Percentiles rank a stretch among this genome's conserved stretches.
phyloP scores from a whole-genome alignment of 305 asterid species.

The Lippia alba region DNA sequence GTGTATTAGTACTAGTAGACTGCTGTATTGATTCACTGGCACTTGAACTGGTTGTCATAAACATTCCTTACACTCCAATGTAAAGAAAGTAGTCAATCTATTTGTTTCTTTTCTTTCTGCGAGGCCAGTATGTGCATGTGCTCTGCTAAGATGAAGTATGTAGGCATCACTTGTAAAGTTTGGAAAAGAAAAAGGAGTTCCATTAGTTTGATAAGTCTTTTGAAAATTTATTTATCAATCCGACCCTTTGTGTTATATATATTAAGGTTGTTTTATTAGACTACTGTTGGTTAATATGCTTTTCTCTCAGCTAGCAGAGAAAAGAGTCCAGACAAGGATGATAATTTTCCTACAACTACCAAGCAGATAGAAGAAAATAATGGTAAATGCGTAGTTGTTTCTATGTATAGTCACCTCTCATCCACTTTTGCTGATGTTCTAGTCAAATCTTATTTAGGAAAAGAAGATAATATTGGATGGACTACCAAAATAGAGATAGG shows the following conservation, averaged over 20 bases:
- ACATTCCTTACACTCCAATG: conserved; percentile 7
- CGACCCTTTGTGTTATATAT: conserved; percentile 20
- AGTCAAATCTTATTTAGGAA: conserved; percentile 53
- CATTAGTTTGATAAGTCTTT: conserved; percentile 10
- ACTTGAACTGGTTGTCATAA: conserved; percentile 8
- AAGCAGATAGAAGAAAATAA: conserved; percentile 44
- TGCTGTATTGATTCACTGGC: conserved; percentile 15
- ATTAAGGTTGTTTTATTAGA: conserved; percentile 28
- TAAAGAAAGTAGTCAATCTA: conserved; percentile 7
- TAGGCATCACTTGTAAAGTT: conserved; percentile 2
- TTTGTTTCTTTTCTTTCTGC: conserved; percentile 22
- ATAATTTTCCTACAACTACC: conserved; percentile 40
- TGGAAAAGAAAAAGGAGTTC: background rate
- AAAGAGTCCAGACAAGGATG: conserved; percentile 49
- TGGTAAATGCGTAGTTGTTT: conserved; percentile 45
- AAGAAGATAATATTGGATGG: conserved; percentile 41
- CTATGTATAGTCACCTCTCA: conserved; percentile 20
- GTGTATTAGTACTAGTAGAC: conserved; percentile 11
- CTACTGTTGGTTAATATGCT: conserved; percentile 34
- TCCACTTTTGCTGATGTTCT: conserved; percentile 29
- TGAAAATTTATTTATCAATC: conserved; percentile 25
- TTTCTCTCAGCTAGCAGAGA: conserved; percentile 67
- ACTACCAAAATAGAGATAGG: conserved; percentile 41
- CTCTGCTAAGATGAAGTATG: conserved; percentile 18
- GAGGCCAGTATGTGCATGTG: background rate